Base-by-base conservation (phyloP, 1,284 basidiomycete genomes). In the Microbotryum lychnidis-dioicae region DNA sequence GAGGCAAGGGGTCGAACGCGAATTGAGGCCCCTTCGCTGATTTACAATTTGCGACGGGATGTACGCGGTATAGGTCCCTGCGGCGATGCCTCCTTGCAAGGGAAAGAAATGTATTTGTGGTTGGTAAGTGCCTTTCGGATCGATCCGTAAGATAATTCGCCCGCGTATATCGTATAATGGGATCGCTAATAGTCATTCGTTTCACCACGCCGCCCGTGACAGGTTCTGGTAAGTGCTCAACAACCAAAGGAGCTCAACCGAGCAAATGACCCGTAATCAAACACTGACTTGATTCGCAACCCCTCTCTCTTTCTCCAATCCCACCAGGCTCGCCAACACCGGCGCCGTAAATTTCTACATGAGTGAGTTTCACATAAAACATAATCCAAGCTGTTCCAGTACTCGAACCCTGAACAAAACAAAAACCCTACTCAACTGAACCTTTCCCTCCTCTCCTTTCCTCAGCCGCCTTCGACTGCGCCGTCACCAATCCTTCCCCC, bases 51-150 rank as follows among this genome's bases (percentile, higher is more conserved):
- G 25, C 37, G 8, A 44, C 37, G 27, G 9, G 12, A 16, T 44
- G 16, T 27, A 6, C 14, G 14, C 7, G 6, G 10, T 25, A n/a
- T n/a, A 57, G 44, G 46, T 68, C 20, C 67, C 67, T 3, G 62
- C 62, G 6, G 50, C 42, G 29, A 67, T 69, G 63, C 67, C 67
- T 3, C 29, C 55, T 3, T 69, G 67, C 47, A 58, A 58, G 20
- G 64, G 64, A 6, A 45, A 50, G 18, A 61, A 68, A 46, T 68
- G 64, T 46, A 66, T 68, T 21, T 68, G 66, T 57, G 42, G n/a
- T 9, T 57, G 51, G 56, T 44, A 16, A 37, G 37, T 37, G 5
- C 27, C 14, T 18, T n/a, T 44, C 5, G 12, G 8, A 23, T 25
- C 25, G 4, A 25, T 4, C 27, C 18, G 44, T 23, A 3, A 27